Evolutionary conservation across 345 rosid genomes (phyloP), one percentile per base, ranked within the genome.

Genomic region (Mangifera indica): DNA sequence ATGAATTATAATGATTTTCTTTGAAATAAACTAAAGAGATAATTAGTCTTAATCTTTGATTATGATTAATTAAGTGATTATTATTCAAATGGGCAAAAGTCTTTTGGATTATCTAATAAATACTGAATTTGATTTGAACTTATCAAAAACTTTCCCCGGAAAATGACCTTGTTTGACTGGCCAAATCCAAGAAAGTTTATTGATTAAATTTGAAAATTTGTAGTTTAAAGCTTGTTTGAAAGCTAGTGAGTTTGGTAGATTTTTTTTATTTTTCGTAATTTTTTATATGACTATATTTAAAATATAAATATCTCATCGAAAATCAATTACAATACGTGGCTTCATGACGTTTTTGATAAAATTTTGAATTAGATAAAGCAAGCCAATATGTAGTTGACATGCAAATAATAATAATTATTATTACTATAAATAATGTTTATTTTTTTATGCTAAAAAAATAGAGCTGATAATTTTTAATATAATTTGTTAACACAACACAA

Each of bases 61-160:
- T 44, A 42, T 69, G 14, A 32, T 7, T 12, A 21, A 53, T 51
- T 66, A 51, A 66, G 11, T 32, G n/a, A 13, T 54, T 21, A 3
- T 32, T n/a, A 60, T 18, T 32, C 45, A 60, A 60, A 60, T 15
- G 5, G 4, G 22, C 4, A 42, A 62, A 62, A 62, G 66, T 42
- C 66, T 6, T 62, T 61, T 61, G 66, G 48, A 18, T 53, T 53
- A 17, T 53, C 24, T 53, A 53, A 53, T 8, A 18, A 53, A 53
- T 2, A 58, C 21, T 17, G 7, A 1, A 18, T 3, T 34, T 60
- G 4, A 34, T 65, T 65, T 24, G 20, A 24, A 12, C 53, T 40
- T 65, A 65, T 65, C 69, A 65, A 18, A 20, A 48, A 65, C 42
- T 65, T 65, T 54, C 62, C 48, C 34, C 18, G 4, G 26, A 48